These are phyloP conservation scores for Trichophyton mentagrophytes DNA, from an alignment of 2,329 filamentous ascomycete genomes.

Conservation along the genomic window DNA sequence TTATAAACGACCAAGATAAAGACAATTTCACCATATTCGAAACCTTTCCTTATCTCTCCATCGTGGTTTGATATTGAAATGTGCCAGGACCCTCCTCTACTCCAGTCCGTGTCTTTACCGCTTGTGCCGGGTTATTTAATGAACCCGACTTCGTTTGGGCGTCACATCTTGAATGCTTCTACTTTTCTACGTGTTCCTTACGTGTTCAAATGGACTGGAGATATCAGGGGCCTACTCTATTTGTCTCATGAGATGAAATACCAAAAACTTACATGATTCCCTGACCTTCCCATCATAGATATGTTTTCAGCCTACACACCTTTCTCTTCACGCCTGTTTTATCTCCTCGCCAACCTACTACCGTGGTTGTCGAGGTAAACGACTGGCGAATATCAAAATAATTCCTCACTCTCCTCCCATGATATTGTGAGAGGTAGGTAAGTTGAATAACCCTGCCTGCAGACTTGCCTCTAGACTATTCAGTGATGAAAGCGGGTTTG, in stretches of 20 bases:
- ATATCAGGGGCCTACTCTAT: background rate
- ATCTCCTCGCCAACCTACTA: conserved; percentile 69
- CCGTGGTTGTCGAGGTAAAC: conserved; percentile 64
- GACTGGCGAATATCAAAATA: conserved; percentile 67
- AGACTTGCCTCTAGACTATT: conserved; percentile 23
- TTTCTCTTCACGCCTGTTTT: conserved; percentile 47
- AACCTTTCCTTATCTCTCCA: background rate
- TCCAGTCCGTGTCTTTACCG: background rate
- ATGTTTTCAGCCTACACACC: background rate
- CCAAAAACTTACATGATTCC: background rate
- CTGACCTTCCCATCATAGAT: background rate
- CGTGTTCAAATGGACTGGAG: background rate
- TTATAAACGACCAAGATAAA: background rate
- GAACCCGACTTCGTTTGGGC: background rate
- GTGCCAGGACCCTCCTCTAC: background rate
- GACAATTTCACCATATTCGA: background rate
- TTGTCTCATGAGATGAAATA: conserved; percentile 6
- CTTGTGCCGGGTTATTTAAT: background rate
- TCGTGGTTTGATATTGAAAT: background rate
- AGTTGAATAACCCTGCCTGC: conserved; percentile 24
- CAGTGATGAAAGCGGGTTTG: conserved; percentile 29
- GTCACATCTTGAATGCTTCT: conserved; percentile 1
- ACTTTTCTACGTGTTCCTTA: background rate
- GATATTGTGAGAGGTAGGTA: background rate
- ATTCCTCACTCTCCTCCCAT: conserved; percentile 4